Conservation (phyloP, 139 green algal species). For the Trebouxia sp. region DNA sequence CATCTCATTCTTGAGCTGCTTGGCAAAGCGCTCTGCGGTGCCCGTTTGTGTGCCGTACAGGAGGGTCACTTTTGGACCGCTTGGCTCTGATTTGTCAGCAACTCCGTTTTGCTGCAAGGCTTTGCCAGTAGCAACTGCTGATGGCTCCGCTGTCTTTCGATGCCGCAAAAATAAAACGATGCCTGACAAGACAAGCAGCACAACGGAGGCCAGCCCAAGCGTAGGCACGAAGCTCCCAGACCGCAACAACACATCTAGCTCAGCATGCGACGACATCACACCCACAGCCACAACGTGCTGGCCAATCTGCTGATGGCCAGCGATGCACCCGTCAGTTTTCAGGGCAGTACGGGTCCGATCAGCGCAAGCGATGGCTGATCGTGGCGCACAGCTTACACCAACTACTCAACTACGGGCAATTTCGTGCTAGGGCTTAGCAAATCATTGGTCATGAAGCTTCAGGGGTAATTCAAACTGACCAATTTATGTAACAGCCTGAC, state of each 20-base stretch:
- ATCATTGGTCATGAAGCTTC: background rate
- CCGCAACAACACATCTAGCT: constrained; percentile 16
- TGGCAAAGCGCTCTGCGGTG: constrained; percentile 90
- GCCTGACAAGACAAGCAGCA: constrained; percentile 30
- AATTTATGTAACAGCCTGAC: too few relatives aligned
- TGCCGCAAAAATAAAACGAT: constrained; percentile 12
- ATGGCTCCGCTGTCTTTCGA: background rate
- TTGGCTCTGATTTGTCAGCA: constrained; percentile 3
- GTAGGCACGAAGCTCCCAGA: constrained; percentile 19
- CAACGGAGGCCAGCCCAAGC: constrained; percentile 28
- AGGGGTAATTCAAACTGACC: too few relatives aligned
- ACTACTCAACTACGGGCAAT: background rate
- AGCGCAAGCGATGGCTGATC: too few relatives aligned
- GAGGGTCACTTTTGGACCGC: constrained; percentile 37
- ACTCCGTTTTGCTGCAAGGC: background rate
- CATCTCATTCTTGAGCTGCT: constrained; percentile 65
- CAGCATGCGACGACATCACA: background rate
- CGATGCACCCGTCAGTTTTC: background rate
- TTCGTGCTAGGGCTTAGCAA: background rate
- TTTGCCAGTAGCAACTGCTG: background rate
- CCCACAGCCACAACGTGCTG: background rate
- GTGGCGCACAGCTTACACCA: background rate
- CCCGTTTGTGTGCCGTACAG: constrained; percentile 84
- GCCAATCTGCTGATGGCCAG: background rate
- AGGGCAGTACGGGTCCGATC: too few relatives aligned